Base-by-base conservation (phyloP, 768 basidiomycete genomes). In the Vararia minispora region DNA sequence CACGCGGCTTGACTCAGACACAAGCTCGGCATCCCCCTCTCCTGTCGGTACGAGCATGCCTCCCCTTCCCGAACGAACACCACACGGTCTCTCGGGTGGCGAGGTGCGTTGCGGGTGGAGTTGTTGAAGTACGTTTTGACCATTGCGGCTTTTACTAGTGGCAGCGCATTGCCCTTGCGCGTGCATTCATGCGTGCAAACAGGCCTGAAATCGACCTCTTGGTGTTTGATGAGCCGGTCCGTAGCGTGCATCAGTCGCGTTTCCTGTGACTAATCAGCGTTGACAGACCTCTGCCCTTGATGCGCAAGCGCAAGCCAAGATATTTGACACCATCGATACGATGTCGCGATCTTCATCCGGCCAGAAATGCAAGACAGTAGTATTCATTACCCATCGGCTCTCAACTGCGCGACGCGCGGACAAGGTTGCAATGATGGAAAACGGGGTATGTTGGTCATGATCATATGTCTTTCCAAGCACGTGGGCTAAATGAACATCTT, bases 351-450 rank as follows among this genome's bases (percentile, higher is more conserved):
- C 68, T 16, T 65, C 74, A 24, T 48, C 64, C 33, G 80, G 76
- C 22, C 65, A 69, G 52, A 64, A 65, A 50, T 66, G 60, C 14
- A 85, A 85, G 60, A 82, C 79, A 3, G 75, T 85, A 46, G 71
- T 89, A 25, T 87, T 81, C 59, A 83, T 88, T 51, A 88, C 86
- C 5, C 86, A 89, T 60, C 72, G 82, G 43, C 69, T 89, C 42
- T 76, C 80, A 18, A 82, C 79, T 31, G 84, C 85, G 14, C 77
- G 83, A 3, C 74, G 81, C 29, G 86, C 86, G 45, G 83, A 89
- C 62, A 86, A 85, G 59, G 73, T 87, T 46, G 84, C 81, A 29
- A 81, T 86, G 76, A 84, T 87, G 80, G 79, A 86, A 49, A 69
- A 71, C 50, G 84, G 84, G 40, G 68, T 70, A 47, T 43, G 68